Percentiles rank a stretch among this genome's conserved stretches.
These are phyloP conservation scores for Colletotrichum tropicale DNA, from an alignment of 2,329 filamentous ascomycete species.

Conservation along the genomic window DNA sequence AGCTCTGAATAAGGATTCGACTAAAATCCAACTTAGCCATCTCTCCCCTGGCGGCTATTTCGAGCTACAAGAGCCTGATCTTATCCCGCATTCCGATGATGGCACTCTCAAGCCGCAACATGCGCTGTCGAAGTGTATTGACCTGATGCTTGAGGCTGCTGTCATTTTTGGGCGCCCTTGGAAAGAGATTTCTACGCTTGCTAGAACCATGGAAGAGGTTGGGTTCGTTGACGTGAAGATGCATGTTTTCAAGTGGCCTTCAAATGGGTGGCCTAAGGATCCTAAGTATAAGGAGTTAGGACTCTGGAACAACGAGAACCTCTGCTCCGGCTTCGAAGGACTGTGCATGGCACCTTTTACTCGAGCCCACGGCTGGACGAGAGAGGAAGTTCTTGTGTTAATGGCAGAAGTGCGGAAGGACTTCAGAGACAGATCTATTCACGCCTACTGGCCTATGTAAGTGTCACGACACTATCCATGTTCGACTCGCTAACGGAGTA, in stretches of 20 bases:
- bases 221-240: conserved; percentile 35
- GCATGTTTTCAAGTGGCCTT: conserved; percentile 31
- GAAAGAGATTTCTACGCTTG: conserved; percentile 23
- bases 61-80: conserved; percentile 47
- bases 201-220: conserved; percentile 25
- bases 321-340: conserved; percentile 33
- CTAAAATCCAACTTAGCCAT: conserved; percentile 36
- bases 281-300: conserved; percentile 32
- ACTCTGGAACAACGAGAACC: conserved; percentile 21
- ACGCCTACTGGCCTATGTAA: conserved; percentile 32
- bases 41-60: conserved; percentile 53
- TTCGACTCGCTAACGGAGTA: background rate
- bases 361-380: conserved; percentile 31
- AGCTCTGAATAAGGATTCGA: background rate
- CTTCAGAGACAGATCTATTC: conserved; percentile 30
- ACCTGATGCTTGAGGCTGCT: conserved; percentile 1
- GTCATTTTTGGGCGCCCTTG: conserved; percentile 28
- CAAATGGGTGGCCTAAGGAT: conserved; percentile 33
- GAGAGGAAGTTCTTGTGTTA: conserved; percentile 32
- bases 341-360: conserved; percentile 38
- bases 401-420: conserved; percentile 33
- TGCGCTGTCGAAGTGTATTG: conserved; percentile 25
- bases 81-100: conserved; percentile 44
- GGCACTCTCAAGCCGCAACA: conserved; percentile 29
- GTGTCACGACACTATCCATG: too few species aligned